These are phyloP conservation scores for Aureobasidium pullulans DNA, from an alignment of 2,329 filamentous ascomycete genomes.

Conservation along the genomic window DNA sequence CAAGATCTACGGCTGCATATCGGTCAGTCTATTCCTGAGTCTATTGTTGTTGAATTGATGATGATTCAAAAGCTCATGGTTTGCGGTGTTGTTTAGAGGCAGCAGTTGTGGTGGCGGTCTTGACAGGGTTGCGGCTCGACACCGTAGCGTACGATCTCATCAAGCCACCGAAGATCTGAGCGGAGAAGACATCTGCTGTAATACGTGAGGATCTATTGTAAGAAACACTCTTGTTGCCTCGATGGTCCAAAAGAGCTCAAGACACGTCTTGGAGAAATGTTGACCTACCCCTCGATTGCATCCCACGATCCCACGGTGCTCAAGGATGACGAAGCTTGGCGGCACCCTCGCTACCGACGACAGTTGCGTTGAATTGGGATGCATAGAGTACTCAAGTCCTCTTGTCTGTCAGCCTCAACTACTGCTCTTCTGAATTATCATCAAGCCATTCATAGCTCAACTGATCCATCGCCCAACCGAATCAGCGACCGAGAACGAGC, in stretches of 20 bases:
- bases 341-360: neutral
- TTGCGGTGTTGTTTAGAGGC: neutral
- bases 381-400: neutral
- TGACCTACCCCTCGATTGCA: neutral
- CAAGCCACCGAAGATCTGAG: constrained; percentile 5
- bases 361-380: neutral
- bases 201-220: neutral
- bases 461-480: neutral
- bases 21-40: neutral
- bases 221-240: neutral
- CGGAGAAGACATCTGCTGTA: neutral
- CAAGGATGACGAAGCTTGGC: constrained; percentile 12
- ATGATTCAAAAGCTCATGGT: neutral
- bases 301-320: neutral
- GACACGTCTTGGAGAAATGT: neutral
- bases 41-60: neutral
- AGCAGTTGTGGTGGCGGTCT: neutral
- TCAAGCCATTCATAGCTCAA: neutral
- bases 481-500: neutral
- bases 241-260: neutral
- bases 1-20: neutral
- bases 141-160: neutral
- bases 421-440: neutral
- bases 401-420: neutral
- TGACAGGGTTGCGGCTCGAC: constrained; percentile 1